Evolutionary conservation across 768 basidiomycete species (phyloP), one percentile per base, ranked within the genome.

Genomic region (Phlegmacium glaucopus): DNA sequence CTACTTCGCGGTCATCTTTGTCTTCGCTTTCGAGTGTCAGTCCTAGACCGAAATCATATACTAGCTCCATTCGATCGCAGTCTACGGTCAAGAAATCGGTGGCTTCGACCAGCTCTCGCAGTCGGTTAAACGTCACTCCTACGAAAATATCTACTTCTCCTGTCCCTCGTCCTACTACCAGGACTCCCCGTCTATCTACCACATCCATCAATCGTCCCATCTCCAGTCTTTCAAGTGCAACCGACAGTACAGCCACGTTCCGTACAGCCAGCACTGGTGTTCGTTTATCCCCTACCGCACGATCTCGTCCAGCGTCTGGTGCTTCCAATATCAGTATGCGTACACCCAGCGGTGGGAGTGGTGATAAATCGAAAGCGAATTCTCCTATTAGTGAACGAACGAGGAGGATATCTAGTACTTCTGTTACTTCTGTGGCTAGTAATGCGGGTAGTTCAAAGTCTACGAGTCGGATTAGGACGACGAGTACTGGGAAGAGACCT

Each of bases 241-340:
- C 60, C 41, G 55, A 56, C 12, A 55, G 53, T 37, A 49, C 52
- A 8, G 50, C 55, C 9, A 55, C 61, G 26, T 42, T 49, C 60
- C 72, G 71, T 48, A 77, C 75, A 3, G 73, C 77, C 6, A 67
- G 64, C 41, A 71, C 67, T 8, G 67, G 52, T 26, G 44, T 44
- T 5, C 44, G 57, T 4, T 56, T 55, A 61, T 55, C 58, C 22
- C 51, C 56, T 22, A 50, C 48, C 9, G 29, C 54, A 16, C 63
- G 69, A 1, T 63, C 65, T 12, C 58, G 69, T 15, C 59, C 58
- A 17, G 61, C 67, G 9, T 72, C 69, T 0, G 58, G 61, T 1
- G 60, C 66, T 4, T 68, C 68, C 6, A 61, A 61, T 2, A 39
- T 55, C 0, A 64, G 65, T 9, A 58, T 44, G 4, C 40, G 45